These are phyloP conservation scores for Penicillium roqueforti DNA, from an alignment of 495 filamentous ascomycete genomes.

Conservation along the genomic window DNA sequence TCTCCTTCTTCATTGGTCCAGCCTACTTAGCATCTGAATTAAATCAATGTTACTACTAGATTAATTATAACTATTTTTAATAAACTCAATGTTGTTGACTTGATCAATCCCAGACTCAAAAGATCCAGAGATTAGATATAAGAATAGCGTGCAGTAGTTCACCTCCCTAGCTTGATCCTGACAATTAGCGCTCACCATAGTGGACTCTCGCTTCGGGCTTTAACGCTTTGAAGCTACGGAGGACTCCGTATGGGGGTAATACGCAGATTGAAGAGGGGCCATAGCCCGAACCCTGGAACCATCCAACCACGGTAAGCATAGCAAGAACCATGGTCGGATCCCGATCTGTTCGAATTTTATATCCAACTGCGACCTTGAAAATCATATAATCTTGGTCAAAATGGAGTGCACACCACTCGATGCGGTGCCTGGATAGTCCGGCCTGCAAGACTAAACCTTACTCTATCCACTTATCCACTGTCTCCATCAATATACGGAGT, in stretches of 20 bases:
- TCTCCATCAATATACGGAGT: background rate
- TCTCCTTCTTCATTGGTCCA: background rate
- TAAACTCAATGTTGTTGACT: background rate
- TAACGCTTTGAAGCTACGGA: background rate
- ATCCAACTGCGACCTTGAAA: background rate
- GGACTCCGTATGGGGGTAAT: too few relatives aligned
- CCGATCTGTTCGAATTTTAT: background rate
- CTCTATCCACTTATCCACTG: background rate
- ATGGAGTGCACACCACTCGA: background rate
- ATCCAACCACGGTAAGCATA: background rate
- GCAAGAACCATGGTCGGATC: background rate
- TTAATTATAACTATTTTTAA: background rate
- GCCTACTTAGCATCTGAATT: background rate
- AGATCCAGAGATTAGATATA: background rate
- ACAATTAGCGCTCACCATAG: background rate
- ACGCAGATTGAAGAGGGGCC: too few relatives aligned
- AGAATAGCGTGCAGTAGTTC: slow-evolving; percentile 1
- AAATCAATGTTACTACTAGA: too few relatives aligned
- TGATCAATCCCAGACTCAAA: background rate
- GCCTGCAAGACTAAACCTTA: slow-evolving; percentile 4
- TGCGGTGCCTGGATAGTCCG: slow-evolving; percentile 3
- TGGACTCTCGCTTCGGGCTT: background rate
- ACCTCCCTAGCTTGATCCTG: background rate
- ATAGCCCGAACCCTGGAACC: background rate
- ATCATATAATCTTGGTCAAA: background rate